Base-by-base conservation (phyloP, 371 early-diverging fungal genomes). In the Lichtheimia hyalospora region DNA sequence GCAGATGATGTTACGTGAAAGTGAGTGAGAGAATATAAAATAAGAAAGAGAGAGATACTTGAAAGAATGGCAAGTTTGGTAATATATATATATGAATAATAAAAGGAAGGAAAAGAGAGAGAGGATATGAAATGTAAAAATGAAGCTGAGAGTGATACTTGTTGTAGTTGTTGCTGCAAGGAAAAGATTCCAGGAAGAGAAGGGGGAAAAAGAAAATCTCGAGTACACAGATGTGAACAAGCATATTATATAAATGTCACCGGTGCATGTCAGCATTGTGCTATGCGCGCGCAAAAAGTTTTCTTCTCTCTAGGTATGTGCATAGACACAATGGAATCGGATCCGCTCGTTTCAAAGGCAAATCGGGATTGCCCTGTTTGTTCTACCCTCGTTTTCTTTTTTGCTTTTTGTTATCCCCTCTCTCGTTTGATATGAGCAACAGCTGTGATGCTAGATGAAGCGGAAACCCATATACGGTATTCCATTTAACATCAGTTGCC, bases 261-360 rank as follows among this genome's bases (percentile, higher is more conserved):
- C 21, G 15, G 25, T 51, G 52, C 48, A 18, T 48, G 48, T 48
- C 16, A 16, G 48, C 48, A 34, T 34, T 34, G 34, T 34, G 34
- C 34, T 34, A 34, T 34, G 48, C 48, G 48, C 48, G 48, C 48
- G 16, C 48, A 46, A 46, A 46, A 18, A 46, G 46, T 46, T 21
- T 18, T 46, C 21, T 46, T 21, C 18, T 21, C n/a, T 21, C n/a
- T 21, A n/a, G 18, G 6, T n/a, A 2, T 46, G 46, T 21, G 34
- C 48, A 57, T n/a, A 57, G 18, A 44, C 24, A 24, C 46, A 44
- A 44, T 44, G 27, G 39, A 27, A 24, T 49, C 50, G 49, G 58
- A 57, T 46, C 58, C 58, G 58, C 27, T 41, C 58, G 58, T 57
- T 57, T 57, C 58, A 57, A 49, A 57, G 49, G 58, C 14, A 39